A percentile compares a stretch with the other conserved stretches of the same genome.
phyloP scores from a whole-genome alignment of 805 yeast species.

The Starmerella roubikii region DNA sequence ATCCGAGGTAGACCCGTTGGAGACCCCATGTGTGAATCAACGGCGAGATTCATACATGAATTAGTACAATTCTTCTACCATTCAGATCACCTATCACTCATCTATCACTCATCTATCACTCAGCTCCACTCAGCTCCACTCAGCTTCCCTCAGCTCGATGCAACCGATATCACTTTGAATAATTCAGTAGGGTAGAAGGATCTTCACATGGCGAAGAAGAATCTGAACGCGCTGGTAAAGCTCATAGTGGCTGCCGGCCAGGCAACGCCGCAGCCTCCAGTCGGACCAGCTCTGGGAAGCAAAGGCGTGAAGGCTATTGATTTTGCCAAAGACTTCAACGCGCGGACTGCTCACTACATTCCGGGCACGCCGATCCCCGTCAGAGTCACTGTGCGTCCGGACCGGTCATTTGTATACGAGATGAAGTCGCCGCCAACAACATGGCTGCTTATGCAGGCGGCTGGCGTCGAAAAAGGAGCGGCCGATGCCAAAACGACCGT shows the following conservation, averaged over 20 bases:
- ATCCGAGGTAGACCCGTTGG: too few species aligned
- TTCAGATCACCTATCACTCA: too few species aligned
- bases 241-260: constrained; percentile 92
- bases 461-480: constrained; percentile 66
- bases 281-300: constrained; percentile 96
- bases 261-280: constrained; percentile 98
- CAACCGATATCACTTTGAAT: too few species aligned
- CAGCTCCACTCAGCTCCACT: too few species aligned
- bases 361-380: constrained; percentile 90
- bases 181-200: too few species aligned
- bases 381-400: constrained; percentile 75
- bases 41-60: too few species aligned
- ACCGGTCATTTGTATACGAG: constrained; percentile 74
- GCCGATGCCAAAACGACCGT: constrained; percentile 37
- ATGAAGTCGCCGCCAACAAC: constrained; percentile 86
- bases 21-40: too few species aligned
- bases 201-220: constrained; percentile 37
- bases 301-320: constrained; percentile 98
- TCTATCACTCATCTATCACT: too few species aligned
- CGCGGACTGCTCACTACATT: constrained; percentile 75
- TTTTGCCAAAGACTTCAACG: constrained; percentile 95
- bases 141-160: too few species aligned
- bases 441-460: constrained; percentile 70
- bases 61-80: too few species aligned
- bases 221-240: constrained; percentile 50